Conservation (phyloP, 2,329 filamentous ascomycete genomes). For the Gyromitra esculenta region DNA sequence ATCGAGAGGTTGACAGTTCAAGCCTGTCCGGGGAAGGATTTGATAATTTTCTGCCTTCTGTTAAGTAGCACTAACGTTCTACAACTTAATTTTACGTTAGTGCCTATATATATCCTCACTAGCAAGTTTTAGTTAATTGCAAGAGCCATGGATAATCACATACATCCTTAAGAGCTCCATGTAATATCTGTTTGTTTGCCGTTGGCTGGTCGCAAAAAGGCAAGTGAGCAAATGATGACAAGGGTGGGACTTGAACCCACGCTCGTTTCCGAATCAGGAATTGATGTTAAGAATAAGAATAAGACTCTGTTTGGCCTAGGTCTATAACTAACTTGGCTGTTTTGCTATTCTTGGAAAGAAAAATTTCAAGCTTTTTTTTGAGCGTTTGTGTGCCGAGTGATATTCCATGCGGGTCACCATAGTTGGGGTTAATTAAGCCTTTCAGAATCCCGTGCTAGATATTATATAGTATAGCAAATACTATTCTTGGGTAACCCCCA, state of each 20-base stretch:
- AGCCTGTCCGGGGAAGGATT: conserved; percentile 29
- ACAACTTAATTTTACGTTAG: background rate
- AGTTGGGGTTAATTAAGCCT: background rate
- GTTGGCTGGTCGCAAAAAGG: background rate
- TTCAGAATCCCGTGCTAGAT: no score
- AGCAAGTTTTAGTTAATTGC: background rate
- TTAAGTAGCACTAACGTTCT: background rate
- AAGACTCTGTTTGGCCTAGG: conserved; percentile 43
- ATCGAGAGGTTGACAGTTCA: conserved; percentile 39
- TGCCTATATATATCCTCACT: no score
- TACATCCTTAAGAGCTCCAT: background rate
- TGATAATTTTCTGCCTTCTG: background rate
- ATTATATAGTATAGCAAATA: no score
- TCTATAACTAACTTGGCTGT: conserved; percentile 51
- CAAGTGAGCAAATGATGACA: conserved; percentile 34
- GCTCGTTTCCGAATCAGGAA: conserved; percentile 52
- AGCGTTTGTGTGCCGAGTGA: conserved; percentile 1
- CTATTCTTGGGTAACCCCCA: no score
- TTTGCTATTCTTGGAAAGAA: conserved; percentile 15
- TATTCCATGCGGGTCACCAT: background rate
- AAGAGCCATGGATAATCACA: background rate
- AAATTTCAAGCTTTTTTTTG: background rate
- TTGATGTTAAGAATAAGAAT: conserved; percentile 51
- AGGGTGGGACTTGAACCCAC: conserved; percentile 51
- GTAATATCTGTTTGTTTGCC: background rate